These are phyloP conservation scores for Apocynum venetum DNA, from an alignment of 257 asterid genomes.

Conservation along the genomic window DNA sequence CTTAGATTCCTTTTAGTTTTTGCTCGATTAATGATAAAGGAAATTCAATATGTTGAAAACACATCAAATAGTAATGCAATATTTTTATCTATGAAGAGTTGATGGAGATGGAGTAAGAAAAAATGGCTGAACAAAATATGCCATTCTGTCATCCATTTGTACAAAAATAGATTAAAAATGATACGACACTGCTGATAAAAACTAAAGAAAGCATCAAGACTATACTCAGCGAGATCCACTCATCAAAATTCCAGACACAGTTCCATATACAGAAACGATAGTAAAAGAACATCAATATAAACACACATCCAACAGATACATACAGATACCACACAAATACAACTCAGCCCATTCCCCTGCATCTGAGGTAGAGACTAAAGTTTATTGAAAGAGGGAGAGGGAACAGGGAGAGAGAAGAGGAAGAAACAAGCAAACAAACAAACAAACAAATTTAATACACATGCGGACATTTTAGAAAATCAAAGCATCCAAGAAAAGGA, in stretches of 20 bases:
- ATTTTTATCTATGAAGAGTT: background rate
- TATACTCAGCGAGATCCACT: background rate
- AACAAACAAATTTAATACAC: constrained; percentile 2
- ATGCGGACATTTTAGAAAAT: constrained; percentile 7
- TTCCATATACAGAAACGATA: background rate
- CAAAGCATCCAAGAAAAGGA: constrained; percentile 18
- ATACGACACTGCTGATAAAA: background rate
- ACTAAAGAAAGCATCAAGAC: background rate
- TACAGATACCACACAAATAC: background rate
- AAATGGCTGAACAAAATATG: background rate
- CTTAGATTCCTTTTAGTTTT: background rate
- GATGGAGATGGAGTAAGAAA: background rate
- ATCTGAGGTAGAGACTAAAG: background rate
- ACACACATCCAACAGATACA: background rate
- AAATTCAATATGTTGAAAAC: too few species aligned
- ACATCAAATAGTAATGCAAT: background rate
- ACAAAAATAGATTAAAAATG: background rate
- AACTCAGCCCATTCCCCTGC: background rate
- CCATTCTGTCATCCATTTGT: background rate
- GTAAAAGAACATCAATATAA: background rate
- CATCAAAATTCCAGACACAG: background rate
- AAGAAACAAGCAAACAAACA: background rate
- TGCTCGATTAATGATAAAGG: background rate
- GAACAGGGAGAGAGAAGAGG: background rate
- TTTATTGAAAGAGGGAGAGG: background rate